Percentiles rank a stretch among this genome's conserved stretches.
phyloP scores from a whole-genome alignment of 176 grass and related monocot species.

The Bothriochloa decipiens region DNA sequence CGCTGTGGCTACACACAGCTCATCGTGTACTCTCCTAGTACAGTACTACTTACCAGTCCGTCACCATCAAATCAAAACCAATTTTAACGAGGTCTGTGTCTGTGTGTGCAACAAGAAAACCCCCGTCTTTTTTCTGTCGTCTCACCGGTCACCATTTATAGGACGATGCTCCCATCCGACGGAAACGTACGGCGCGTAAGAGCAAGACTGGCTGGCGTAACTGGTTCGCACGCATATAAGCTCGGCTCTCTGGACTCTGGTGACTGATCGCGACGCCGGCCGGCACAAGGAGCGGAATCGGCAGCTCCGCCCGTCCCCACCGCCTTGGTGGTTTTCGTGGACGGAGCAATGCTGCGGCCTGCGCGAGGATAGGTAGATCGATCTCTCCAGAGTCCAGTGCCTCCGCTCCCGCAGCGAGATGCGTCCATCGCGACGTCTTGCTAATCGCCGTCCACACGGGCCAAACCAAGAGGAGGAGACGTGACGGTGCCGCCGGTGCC shows the following conservation, averaged over 20 bases:
- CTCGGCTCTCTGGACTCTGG: not conserved
- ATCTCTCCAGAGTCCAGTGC: not conserved
- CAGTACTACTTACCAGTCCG: not conserved
- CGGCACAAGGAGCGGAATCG: slow-evolving; percentile 15
- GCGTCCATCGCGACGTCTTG: not conserved
- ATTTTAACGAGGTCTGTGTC: not conserved
- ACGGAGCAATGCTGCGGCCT: not conserved
- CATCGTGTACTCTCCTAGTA: too few relatives aligned
- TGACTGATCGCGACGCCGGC: not conserved
- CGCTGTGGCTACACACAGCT: not conserved
- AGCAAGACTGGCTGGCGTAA: not conserved
- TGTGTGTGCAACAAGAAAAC: not conserved
- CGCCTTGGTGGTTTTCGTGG: not conserved
- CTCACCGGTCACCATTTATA: not conserved
- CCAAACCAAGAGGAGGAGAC: not conserved
- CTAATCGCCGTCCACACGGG: slow-evolving; percentile 3
- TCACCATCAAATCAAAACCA: not conserved
- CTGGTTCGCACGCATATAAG: not conserved
- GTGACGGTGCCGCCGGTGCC: not conserved
- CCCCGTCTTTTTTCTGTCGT: not conserved
- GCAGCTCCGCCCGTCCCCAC: slow-evolving; percentile 46
- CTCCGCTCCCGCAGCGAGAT: not conserved
- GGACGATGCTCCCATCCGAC: not conserved
- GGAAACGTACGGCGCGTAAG: not conserved
- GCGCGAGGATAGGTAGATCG: too few relatives aligned